A percentile compares a stretch with the other conserved stretches of the same genome.
These are phyloP conservation scores for Monosporascus sp. DNA, from an alignment of 2,329 filamentous ascomycete genomes.

Conservation along the genomic window DNA sequence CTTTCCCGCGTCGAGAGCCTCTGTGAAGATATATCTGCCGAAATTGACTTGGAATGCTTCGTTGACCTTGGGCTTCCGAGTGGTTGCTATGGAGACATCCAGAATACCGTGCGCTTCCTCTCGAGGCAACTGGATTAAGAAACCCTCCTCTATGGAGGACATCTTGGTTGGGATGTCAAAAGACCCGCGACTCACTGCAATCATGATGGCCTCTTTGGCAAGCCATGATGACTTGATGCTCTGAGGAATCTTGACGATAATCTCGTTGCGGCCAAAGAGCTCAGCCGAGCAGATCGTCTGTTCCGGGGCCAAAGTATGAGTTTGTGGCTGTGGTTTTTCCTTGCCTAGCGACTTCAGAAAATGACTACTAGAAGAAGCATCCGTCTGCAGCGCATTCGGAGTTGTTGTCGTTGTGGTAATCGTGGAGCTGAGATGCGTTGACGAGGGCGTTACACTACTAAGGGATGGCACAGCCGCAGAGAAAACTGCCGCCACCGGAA, in stretches of 20 bases:
- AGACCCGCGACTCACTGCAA: slow-evolving; percentile 47
- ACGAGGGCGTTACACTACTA: slow-evolving; percentile 11
- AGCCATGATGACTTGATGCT: slow-evolving; percentile 49
- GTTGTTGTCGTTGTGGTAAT: slow-evolving; percentile 25
- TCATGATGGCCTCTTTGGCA: slow-evolving; percentile 48
- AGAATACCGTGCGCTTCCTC: slow-evolving; percentile 53
- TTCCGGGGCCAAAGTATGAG: slow-evolving; percentile 20
- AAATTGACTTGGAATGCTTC: slow-evolving; percentile 58
- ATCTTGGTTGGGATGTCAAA: slow-evolving; percentile 43
- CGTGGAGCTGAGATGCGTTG: slow-evolving; percentile 17
- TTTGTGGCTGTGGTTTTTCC: slow-evolving; percentile 25
- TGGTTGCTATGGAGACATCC: slow-evolving; percentile 53
- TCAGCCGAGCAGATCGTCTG: slow-evolving; percentile 40
- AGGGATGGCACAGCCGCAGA: slow-evolving; percentile 16
- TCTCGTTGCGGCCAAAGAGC: slow-evolving; percentile 40
- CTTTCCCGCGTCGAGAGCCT: slow-evolving; percentile 39
- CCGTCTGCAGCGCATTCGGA: slow-evolving; percentile 26
- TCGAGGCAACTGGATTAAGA: slow-evolving; percentile 45
- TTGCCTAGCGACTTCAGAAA: slow-evolving; percentile 36
- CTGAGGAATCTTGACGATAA: slow-evolving; percentile 48
- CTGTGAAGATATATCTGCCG: slow-evolving; percentile 41
- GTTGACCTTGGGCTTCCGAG: slow-evolving; percentile 53
- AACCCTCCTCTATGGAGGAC: slow-evolving; percentile 42
- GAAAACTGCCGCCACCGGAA: slow-evolving; percentile 26
- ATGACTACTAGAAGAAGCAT: slow-evolving; percentile 27